These are phyloP conservation scores for Perkinsus marinus DNA, from an alignment of 169 alveolate species.

Conservation along the genomic window DNA sequence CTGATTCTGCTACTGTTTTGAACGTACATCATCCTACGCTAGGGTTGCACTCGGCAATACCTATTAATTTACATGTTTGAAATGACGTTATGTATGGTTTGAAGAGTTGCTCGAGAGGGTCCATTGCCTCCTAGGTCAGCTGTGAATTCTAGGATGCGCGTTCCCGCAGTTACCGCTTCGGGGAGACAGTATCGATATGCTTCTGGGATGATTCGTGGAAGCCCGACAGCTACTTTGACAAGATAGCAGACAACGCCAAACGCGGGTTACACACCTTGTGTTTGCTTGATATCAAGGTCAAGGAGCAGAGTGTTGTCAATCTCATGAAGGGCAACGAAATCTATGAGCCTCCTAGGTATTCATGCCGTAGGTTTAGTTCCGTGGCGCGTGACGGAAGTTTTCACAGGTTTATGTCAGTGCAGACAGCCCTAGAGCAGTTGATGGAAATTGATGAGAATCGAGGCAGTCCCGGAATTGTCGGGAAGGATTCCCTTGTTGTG, in stretches of 20 bases:
- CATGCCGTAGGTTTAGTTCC: no score
- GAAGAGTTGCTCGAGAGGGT: no score
- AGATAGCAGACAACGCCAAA: slow-evolving; percentile 69
- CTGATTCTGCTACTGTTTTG: no score
- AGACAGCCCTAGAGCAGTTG: slow-evolving; percentile 74
- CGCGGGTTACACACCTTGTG: slow-evolving; percentile 83
- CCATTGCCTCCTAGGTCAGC: no score
- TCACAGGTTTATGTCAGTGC: slow-evolving; percentile 73
- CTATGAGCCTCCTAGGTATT: slow-evolving; percentile 84
- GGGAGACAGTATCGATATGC: slow-evolving; percentile 94
- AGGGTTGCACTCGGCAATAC: no score
- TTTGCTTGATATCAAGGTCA: slow-evolving; percentile 90
- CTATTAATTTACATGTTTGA: no score
- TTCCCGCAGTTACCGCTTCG: slow-evolving; percentile 84
- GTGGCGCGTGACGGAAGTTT: no score
- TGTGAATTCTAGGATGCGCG: no score
- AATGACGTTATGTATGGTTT: no score
- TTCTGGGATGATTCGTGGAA: slow-evolving; percentile 91
- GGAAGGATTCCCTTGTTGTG: neutral
- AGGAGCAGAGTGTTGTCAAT: slow-evolving; percentile 89
- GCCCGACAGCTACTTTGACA: slow-evolving; percentile 89
- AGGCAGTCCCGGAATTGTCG: slow-evolving; percentile 12
- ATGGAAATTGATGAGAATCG: slow-evolving; percentile 58
- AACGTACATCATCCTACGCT: no score
- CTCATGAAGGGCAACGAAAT: slow-evolving; percentile 76